phyloP scores from a whole-genome alignment of 1,284 basidiomycete species.

The Chalciporus sp. region DNA sequence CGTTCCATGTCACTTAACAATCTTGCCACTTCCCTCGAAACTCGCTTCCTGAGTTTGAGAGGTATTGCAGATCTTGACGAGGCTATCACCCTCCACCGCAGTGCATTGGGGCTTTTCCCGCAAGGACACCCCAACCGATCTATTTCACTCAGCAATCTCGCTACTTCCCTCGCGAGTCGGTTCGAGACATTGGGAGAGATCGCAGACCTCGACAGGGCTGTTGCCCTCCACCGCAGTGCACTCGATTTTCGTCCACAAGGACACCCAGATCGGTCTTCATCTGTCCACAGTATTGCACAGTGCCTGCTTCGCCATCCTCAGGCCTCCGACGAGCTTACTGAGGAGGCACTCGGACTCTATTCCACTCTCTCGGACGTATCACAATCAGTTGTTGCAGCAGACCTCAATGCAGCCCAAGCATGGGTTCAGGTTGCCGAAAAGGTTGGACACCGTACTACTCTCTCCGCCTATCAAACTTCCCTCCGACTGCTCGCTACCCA shows the following conservation, averaged over 20 bases:
- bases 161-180: not conserved
- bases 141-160: not conserved
- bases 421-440: slow-evolving; percentile 1
- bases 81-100: not conserved
- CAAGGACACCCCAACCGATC: not conserved
- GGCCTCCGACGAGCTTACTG: no score
- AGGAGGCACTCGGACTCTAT: no score
- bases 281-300: not conserved
- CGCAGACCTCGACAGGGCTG: slow-evolving; percentile 6
- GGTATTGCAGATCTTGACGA: not conserved
- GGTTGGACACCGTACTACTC: not conserved
- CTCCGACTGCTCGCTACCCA: slow-evolving; percentile 4
- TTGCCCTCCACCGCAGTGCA: not conserved
- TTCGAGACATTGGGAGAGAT: not conserved
- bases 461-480: slow-evolving; percentile 7
- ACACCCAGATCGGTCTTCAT: not conserved
- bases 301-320: no score
- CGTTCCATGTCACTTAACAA: no score
- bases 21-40: no score
- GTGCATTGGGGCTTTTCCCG: not conserved
- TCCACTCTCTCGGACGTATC: no score
- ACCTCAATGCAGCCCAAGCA: not conserved
- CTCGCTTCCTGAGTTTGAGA: no score
- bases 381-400: not conserved
- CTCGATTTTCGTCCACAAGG: not conserved